Evolutionary conservation across 2,329 filamentous ascomycete genomes (phyloP), one percentile per base, ranked within the genome.

Genomic region (Paracorniculantispora psalliotae): DNA sequence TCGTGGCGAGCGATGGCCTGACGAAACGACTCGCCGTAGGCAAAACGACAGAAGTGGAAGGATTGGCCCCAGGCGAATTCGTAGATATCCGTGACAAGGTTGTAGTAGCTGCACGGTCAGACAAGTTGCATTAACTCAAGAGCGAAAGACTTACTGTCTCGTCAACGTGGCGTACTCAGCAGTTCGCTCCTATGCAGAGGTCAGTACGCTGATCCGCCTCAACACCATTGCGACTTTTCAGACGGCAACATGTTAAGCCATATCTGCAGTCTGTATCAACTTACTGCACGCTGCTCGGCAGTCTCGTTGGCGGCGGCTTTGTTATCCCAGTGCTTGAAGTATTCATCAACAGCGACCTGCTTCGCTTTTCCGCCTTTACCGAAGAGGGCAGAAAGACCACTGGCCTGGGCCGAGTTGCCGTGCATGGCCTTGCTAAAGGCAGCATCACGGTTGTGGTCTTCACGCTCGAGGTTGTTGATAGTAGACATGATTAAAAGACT

Each of bases 31-130:
- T 99, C 94, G 71, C 89, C 89, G 66, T 87, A 79, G 57, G 91
- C 89, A 76, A 93, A 97, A 63, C 93, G 91, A 79, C 91, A 96
- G 83, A 97, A 97, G 79, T 99, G 93, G 83, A 97, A 99, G 50
- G 88, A 93, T 69, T 92, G 87, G 62, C 91, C 91, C 92, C 93
- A 97, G 67, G 92, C 94, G 68, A 96, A 93, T 80, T 97, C 93
- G 81, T 96, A 96, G 53, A 96, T 77, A 71, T 96, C 92, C 66
- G 92, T 96, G 17, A 90, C 92, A 52, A 96, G 85, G 77, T 97
- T 96, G 81, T 97, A 97, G 82, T 96, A 96, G 74, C 89, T 92
- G n/a, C 1, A 49, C 9, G 3, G 19, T 50, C 19, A 37, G 19
- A 25, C 8, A 1, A 17, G 1, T 50, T n/a, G 33, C 13, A 9